These are phyloP conservation scores for Russula sp. DNA, from an alignment of 768 basidiomycete species.

Conservation along the genomic window DNA sequence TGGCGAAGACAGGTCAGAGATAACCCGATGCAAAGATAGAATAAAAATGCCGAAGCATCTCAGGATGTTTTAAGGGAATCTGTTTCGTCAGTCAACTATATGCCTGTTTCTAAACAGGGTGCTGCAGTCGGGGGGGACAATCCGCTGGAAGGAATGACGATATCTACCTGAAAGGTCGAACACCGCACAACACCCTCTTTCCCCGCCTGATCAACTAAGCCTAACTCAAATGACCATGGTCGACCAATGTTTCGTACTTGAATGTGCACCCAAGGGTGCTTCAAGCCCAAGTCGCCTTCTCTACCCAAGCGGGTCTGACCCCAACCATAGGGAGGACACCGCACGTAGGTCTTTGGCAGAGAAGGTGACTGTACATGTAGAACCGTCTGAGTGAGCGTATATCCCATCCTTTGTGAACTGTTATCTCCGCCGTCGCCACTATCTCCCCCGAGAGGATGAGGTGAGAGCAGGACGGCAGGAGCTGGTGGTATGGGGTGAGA, in stretches of 20 bases:
- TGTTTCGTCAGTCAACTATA: background rate
- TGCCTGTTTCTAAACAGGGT: background rate
- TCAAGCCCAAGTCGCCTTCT: slow-evolving; percentile 45
- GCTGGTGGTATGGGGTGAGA: slow-evolving; percentile 42
- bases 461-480: slow-evolving; percentile 43
- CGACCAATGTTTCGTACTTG: slow-evolving; percentile 64
- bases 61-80: background rate
- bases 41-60: slow-evolving; percentile 5
- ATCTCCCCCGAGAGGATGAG: slow-evolving; percentile 32
- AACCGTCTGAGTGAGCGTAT: slow-evolving; percentile 54
- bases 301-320: slow-evolving; percentile 13
- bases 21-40: background rate
- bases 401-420: slow-evolving; percentile 32
- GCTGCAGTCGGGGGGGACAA: slow-evolving; percentile 7
- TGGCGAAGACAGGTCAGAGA: slow-evolving; percentile 18
- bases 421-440: slow-evolving; percentile 21
- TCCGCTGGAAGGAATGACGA: slow-evolving; percentile 22
- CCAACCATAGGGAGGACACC: slow-evolving; percentile 42
- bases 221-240: slow-evolving; percentile 73
- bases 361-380: slow-evolving; percentile 79
- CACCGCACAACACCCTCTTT: slow-evolving; percentile 56
- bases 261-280: slow-evolving; percentile 68
- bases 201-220: slow-evolving; percentile 58
- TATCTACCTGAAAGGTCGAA: slow-evolving; percentile 73
- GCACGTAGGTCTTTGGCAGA: slow-evolving; percentile 59